A percentile compares a stretch with the other conserved stretches of the same genome.
Conservation (phyloP, 2,329 filamentous ascomycete genomes). For the Fusarium sp. region DNA sequence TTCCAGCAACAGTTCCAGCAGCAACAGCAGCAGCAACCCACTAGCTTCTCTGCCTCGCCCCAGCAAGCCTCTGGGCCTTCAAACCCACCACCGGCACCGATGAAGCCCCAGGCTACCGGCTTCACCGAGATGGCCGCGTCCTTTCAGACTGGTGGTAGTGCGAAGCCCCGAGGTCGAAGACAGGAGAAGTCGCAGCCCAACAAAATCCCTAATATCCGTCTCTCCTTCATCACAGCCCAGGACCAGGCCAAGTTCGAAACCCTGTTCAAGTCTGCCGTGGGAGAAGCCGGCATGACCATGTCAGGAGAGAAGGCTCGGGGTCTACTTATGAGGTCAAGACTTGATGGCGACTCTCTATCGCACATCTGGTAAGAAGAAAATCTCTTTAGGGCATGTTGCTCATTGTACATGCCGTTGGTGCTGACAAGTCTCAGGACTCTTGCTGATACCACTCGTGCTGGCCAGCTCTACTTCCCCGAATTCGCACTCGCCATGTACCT, state of each 20-base stretch:
- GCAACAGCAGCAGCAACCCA: constrained; percentile 58
- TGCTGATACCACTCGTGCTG: constrained; percentile 94
- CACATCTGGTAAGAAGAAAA: constrained; percentile 81
- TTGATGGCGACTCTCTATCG: constrained; percentile 86
- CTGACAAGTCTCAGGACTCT: constrained; percentile 71
- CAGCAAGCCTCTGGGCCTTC: constrained; percentile 61
- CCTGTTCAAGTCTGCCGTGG: constrained; percentile 93
- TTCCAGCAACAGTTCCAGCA: constrained; percentile 68
- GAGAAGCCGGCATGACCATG: constrained; percentile 83
- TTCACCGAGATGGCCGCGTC: constrained; percentile 74
- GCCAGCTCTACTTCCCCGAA: constrained; percentile 95
- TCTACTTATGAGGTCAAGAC: constrained; percentile 84
- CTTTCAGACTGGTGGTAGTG: constrained; percentile 63
- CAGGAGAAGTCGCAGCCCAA: constrained; percentile 62
- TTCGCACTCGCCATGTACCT: constrained; percentile 99
- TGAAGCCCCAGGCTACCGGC: constrained; percentile 73
- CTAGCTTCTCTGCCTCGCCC: constrained; percentile 57
- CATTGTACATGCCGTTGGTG: neutral
- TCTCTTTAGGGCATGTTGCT: neutral
- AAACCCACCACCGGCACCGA: constrained; percentile 64
- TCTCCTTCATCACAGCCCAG: constrained; percentile 94
- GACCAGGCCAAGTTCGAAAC: constrained; percentile 98
- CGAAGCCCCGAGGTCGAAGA: constrained; percentile 57
- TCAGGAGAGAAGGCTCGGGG: constrained; percentile 93
- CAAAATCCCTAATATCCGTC: constrained; percentile 91